Conservation (phyloP, 495 filamentous ascomycete species). For the Durotheca rogersii region DNA sequence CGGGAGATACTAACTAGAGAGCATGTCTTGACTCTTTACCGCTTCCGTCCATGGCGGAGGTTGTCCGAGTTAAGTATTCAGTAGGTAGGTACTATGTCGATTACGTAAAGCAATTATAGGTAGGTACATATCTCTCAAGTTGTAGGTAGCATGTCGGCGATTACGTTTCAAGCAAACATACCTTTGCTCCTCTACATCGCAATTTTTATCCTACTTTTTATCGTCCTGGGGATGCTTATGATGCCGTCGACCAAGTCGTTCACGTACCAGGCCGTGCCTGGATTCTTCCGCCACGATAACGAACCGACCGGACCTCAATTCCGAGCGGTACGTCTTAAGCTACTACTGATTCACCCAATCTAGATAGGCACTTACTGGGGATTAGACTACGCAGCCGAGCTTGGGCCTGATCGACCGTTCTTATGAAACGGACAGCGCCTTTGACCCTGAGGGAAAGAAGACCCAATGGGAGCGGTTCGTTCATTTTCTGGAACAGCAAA, state of each 20-base stretch:
- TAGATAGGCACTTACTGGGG: background rate
- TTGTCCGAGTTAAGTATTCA: no score
- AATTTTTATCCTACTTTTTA: no score
- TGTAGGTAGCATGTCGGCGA: no score
- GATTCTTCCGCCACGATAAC: slow-evolving; percentile 20
- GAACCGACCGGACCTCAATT: slow-evolving; percentile 16
- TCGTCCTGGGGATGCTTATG: no score
- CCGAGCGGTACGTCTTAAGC: slow-evolving; percentile 15
- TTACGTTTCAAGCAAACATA: no score
- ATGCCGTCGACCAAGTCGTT: background rate
- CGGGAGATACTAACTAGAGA: background rate
- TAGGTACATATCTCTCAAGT: no score
- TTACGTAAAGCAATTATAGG: no score
- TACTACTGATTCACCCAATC: background rate
- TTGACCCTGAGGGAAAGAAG: slow-evolving; percentile 20
- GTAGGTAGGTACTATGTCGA: no score
- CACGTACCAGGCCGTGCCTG: slow-evolving; percentile 11
- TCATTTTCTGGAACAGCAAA: slow-evolving; percentile 32
- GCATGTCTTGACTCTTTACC: no score
- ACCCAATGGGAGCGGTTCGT: slow-evolving; percentile 38
- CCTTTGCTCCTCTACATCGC: no score
- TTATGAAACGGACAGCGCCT: slow-evolving; percentile 33
- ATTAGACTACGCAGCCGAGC: slow-evolving; percentile 25
- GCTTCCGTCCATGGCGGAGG: no score
- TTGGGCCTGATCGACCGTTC: slow-evolving; percentile 35